Evolutionary conservation across 306 rosid genomes (phyloP).

Genomic region (Alnus rubra): DNA sequence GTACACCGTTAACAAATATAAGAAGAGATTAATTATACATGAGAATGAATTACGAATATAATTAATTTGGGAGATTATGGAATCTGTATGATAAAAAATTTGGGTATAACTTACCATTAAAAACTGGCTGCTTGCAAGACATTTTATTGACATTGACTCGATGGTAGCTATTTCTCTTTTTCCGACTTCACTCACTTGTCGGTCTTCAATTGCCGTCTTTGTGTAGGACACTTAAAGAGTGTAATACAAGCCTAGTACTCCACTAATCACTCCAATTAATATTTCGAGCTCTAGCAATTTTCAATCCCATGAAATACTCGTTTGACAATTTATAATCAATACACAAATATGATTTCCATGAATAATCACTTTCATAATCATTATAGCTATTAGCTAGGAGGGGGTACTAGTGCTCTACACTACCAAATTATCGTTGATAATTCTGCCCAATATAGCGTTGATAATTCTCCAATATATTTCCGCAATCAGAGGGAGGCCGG

Average conservation of each 20-base stretch:
- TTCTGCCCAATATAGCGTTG: not conserved
- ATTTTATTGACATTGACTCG: no score
- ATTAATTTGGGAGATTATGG: no score
- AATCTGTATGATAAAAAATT: no score
- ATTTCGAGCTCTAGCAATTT: not conserved
- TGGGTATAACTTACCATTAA: no score
- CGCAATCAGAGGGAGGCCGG: conserved; percentile 5
- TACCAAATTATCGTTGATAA: not conserved
- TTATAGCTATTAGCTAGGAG: not conserved
- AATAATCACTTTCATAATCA: not conserved
- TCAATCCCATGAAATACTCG: not conserved
- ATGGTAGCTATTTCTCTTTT: no score
- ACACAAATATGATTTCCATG: not conserved
- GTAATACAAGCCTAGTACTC: not conserved
- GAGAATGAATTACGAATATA: not conserved
- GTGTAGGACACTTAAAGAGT: no score
- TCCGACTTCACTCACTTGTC: no score
- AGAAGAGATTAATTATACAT: no score
- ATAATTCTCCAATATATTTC: not conserved
- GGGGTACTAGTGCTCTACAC: not conserved
- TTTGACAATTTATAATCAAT: not conserved
- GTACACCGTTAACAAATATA: no score
- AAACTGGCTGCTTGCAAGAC: no score
- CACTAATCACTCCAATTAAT: not conserved
- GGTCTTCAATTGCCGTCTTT: no score